These are phyloP conservation scores for Pisolithus thermaeus DNA, from an alignment of 1,284 basidiomycete genomes.

Conservation along the genomic window DNA sequence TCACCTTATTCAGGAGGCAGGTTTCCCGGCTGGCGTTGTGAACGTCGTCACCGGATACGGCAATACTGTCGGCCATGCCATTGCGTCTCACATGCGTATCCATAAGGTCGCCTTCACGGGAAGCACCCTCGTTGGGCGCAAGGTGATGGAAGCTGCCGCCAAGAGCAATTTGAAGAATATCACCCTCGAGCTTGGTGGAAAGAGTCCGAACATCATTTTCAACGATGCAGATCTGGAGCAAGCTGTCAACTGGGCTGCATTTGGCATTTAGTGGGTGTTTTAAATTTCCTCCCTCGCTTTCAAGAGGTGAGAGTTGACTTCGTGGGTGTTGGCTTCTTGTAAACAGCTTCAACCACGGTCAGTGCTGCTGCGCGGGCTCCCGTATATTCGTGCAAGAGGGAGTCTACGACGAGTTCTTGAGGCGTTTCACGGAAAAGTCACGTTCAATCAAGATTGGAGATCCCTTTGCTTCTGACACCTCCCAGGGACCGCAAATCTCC, in stretches of 20 bases:
- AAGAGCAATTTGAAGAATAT: slow-evolving; percentile 85
- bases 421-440: slow-evolving; percentile 53
- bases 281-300: not conserved
- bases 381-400: slow-evolving; percentile 81
- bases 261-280: slow-evolving; percentile 63
- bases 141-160: slow-evolving; percentile 80
- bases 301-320: slow-evolving; percentile 29
- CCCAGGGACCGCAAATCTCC: slow-evolving; percentile 89
- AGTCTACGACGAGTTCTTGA: slow-evolving; percentile 79
- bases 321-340: slow-evolving; percentile 12
- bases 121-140: slow-evolving; percentile 75
- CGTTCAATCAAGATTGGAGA: slow-evolving; percentile 65
- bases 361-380: slow-evolving; percentile 82
- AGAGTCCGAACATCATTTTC: slow-evolving; percentile 78
- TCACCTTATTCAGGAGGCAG: slow-evolving; percentile 45
- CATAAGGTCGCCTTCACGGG: slow-evolving; percentile 76
- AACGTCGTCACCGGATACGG: slow-evolving; percentile 70
- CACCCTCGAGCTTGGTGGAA: slow-evolving; percentile 91
- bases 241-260: slow-evolving; percentile 76
- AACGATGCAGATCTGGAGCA: slow-evolving; percentile 72
- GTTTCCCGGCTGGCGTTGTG: slow-evolving; percentile 67
- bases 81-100: slow-evolving; percentile 60
- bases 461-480: slow-evolving; percentile 67
- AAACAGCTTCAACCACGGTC: slow-evolving; percentile 76
- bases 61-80: slow-evolving; percentile 57